Conservation (phyloP, 176 grass and related monocot species). For the Tillandsia fasciculata region DNA sequence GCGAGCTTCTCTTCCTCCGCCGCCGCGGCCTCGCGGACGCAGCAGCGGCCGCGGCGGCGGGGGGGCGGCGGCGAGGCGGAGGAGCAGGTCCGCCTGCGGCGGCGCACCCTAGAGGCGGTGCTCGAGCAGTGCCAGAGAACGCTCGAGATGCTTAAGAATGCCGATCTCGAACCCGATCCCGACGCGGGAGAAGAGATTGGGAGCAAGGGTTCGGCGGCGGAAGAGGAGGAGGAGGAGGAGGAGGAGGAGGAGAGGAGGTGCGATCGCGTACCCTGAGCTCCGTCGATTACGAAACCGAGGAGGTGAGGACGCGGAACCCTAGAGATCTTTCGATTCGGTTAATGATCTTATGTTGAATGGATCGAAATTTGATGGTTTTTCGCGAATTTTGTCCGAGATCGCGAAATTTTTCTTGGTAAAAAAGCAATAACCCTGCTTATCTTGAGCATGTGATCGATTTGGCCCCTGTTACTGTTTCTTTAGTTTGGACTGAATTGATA, state of each 20-base stretch:
- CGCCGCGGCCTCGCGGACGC: not conserved
- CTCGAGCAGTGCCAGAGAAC: constrained; percentile 14
- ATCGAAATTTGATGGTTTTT: not conserved
- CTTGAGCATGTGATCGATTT: no score
- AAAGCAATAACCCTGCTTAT: not conserved
- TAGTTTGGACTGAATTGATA: no score
- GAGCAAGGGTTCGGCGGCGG: not conserved
- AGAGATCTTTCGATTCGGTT: not conserved
- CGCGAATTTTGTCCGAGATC: not conserved
- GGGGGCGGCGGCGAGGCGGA: not conserved
- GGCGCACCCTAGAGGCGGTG: constrained; percentile 20
- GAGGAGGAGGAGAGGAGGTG: not conserved
- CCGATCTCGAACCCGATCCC: constrained; percentile 5
- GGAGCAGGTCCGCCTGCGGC: constrained; percentile 16
- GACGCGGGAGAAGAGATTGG: not conserved
- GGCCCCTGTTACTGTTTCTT: no score
- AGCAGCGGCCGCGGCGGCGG: not conserved
- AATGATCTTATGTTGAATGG: not conserved
- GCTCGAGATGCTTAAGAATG: constrained; percentile 11
- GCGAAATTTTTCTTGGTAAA: not conserved
- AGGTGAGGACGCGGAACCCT: not conserved
- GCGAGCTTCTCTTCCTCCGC: not conserved
- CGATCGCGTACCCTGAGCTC: not conserved
- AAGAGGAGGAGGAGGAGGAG: not conserved
- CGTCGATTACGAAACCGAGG: not conserved